A percentile compares a stretch with the other conserved stretches of the same genome.
These are phyloP conservation scores for Neoboletus brunneissimus DNA, from an alignment of 768 basidiomycete species.

Conservation along the genomic window DNA sequence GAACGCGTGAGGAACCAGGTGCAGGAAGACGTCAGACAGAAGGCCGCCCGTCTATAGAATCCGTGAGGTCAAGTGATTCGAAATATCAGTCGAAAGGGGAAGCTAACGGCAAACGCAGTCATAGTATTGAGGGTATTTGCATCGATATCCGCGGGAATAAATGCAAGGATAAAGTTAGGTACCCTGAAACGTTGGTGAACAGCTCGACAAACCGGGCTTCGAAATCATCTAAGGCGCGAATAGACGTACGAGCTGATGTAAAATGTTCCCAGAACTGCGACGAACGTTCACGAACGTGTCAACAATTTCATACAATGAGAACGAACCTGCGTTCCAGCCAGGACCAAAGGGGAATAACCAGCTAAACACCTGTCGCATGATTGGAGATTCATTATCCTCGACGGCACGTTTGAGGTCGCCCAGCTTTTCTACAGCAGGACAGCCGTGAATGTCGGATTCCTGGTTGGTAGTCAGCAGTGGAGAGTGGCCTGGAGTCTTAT, in stretches of 20 bases:
- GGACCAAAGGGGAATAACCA: slow-evolving; percentile 89
- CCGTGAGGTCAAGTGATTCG: slow-evolving; percentile 18
- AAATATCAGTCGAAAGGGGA: slow-evolving; percentile 6
- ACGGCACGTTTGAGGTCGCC: slow-evolving; percentile 57
- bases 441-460: slow-evolving; percentile 45
- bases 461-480: slow-evolving; percentile 21
- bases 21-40: slow-evolving; percentile 89
- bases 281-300: slow-evolving; percentile 22
- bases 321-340: slow-evolving; percentile 74
- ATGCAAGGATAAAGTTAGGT: slow-evolving; percentile 92
- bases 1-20: slow-evolving; percentile 89
- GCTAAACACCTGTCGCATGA: slow-evolving; percentile 77
- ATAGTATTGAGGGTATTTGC: slow-evolving; percentile 85
- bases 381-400: slow-evolving; percentile 63
- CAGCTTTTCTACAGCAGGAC: slow-evolving; percentile 44
- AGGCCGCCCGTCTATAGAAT: slow-evolving; percentile 74
- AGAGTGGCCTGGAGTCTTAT: background rate
- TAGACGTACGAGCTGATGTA: slow-evolving; percentile 90
- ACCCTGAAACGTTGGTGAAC: slow-evolving; percentile 49
- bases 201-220: slow-evolving; percentile 20
- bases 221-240: slow-evolving; percentile 10
- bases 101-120: slow-evolving; percentile 86
- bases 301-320: slow-evolving; percentile 1
- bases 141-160: slow-evolving; percentile 88
- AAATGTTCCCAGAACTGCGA: slow-evolving; percentile 79